Evolutionary conservation across 192 early-diverging fungal species (phyloP).

Genomic region (Entomortierella beljakovae): DNA sequence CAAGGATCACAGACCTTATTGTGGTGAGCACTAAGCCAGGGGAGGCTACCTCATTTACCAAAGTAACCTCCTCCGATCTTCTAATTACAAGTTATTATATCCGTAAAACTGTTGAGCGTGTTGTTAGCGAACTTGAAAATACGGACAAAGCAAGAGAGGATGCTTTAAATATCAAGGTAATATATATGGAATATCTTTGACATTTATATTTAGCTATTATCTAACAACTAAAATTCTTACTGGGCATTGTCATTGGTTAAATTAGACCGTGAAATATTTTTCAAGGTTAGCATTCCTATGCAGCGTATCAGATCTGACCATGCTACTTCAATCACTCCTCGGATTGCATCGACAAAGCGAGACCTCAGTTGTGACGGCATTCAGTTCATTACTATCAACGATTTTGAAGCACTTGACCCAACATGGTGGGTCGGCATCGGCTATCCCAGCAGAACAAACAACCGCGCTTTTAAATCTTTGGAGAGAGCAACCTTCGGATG

Average conservation of each 20-base stretch:
- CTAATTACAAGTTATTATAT: slow-evolving; percentile 6
- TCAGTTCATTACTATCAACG: slow-evolving; percentile 38
- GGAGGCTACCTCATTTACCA: background rate
- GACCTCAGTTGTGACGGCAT: slow-evolving; percentile 26
- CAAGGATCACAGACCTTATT: slow-evolving; percentile 27
- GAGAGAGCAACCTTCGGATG: slow-evolving; percentile 43
- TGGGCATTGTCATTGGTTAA: background rate
- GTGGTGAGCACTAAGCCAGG: slow-evolving; percentile 15
- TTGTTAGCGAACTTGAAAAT: slow-evolving; percentile 33
- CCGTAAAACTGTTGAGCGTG: slow-evolving; percentile 39
- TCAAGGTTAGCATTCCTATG: slow-evolving; percentile 40
- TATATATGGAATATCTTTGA: background rate
- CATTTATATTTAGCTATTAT: background rate
- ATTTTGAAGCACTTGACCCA: slow-evolving; percentile 30
- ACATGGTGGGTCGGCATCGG: slow-evolving; percentile 21
- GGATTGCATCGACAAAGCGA: slow-evolving; percentile 21
- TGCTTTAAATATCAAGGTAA: slow-evolving; percentile 32
- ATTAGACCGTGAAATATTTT: slow-evolving; percentile 32
- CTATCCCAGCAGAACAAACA: slow-evolving; percentile 30
- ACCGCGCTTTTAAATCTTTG: slow-evolving; percentile 38
- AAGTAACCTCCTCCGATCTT: background rate
- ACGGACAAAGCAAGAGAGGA: slow-evolving; percentile 12
- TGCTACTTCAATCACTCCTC: slow-evolving; percentile 31
- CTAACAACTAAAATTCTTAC: background rate
- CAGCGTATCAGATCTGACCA: slow-evolving; percentile 22